These are phyloP conservation scores for Groenewaldozyma tartarivorans DNA, from an alignment of 805 yeast genomes.

Conservation along the genomic window DNA sequence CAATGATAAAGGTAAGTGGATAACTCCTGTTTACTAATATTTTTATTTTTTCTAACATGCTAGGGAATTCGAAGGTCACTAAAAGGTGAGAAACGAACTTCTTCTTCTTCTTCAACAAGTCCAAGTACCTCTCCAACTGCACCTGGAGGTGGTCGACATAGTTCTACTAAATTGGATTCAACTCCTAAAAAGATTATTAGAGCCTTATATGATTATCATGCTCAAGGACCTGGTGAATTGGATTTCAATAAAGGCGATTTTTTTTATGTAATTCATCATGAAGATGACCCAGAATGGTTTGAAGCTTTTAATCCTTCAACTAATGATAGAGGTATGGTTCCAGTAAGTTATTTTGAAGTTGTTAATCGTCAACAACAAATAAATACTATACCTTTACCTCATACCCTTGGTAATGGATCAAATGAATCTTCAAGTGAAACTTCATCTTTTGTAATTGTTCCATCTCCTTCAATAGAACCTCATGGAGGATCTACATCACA, in stretches of 20 bases:
- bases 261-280: constrained; percentile 65
- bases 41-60: neutral
- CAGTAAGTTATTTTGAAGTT: constrained; percentile 72
- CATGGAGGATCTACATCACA: neutral
- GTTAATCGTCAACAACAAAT: constrained; percentile 33
- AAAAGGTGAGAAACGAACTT: constrained; percentile 24
- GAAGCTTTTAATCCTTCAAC: constrained; percentile 84
- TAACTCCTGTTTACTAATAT: neutral
- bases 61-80: constrained; percentile 27
- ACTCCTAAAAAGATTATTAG: constrained; percentile 78
- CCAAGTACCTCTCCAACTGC: constrained; percentile 7
- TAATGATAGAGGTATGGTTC: constrained; percentile 75
- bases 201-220: constrained; percentile 67
- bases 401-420: neutral
- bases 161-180: constrained; percentile 24
- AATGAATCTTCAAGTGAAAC: neutral
- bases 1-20: constrained; percentile 5
- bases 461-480: neutral
- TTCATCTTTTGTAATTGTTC: neutral
- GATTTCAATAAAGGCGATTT: constrained; percentile 77
- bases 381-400: constrained; percentile 22
- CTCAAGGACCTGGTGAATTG: constrained; percentile 76
- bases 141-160: neutral
- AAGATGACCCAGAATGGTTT: constrained; percentile 59
- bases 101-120: constrained; percentile 10